Evolutionary conservation across 306 rosid species (phyloP), one percentile per base, ranked within the genome.

Genomic region (Dalbergia cultrata): DNA sequence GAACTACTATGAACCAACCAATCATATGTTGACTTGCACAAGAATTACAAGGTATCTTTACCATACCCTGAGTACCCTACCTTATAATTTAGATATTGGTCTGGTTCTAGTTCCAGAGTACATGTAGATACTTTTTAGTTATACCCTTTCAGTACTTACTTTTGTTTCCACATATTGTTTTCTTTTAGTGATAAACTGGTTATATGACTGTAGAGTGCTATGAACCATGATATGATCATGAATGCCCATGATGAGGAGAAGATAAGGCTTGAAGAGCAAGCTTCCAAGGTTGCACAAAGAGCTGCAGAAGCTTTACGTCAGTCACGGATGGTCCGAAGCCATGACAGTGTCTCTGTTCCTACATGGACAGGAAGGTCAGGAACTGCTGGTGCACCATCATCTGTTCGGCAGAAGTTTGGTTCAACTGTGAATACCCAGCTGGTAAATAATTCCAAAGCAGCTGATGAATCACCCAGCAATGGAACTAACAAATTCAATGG

Each of bases 331-430:
- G 89, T 89, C 70, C 88, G 99, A 74, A 90, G 96, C 81, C 86
- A 79, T 37, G 96, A 90, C 22, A 86, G 92, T 68, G 11, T 95
- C 61, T 86, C 96, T 9, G 85, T 93, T 84, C 99, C 99, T 17
- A 95, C 99, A 82, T 91, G 99, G 99, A 93, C 99, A 7, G 99
- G 98, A 74, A 95, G 87, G 85, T 92, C 98, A 31, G 99, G 99
- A 78, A 35, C 91, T 72, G 99, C 99, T 17, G 99, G 98, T 37
- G 98, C 97, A 80, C 98, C 99, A 6, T 87, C 96, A 35, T 85
- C 93, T 72, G 82, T 87, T 58, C 85, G 84, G 58, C 87, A 77
- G 81, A 93, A 93, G 83, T 95, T 95, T 31, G 99, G 98, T 76
- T 93, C 98, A 65, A 78, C 97, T 13, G 86, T 86, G 83, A 95